phyloP scores from a whole-genome alignment of 495 filamentous ascomycete species.

The Xylaria sp. region DNA sequence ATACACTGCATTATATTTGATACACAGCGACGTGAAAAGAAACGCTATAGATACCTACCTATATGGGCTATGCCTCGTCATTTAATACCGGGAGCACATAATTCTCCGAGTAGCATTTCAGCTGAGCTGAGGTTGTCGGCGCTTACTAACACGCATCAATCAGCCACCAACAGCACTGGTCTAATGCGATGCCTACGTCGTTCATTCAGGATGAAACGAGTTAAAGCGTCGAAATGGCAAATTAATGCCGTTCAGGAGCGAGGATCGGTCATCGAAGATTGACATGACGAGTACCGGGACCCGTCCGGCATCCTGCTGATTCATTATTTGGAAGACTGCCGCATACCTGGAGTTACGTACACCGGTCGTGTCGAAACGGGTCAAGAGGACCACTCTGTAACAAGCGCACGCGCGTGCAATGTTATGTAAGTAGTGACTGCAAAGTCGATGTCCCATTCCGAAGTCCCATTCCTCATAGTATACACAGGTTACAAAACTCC shows the following conservation, averaged over 20 bases:
- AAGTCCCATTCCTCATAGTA: background rate
- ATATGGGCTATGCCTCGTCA: slow-evolving; percentile 9
- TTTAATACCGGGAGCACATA: slow-evolving; percentile 14
- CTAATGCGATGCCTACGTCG: slow-evolving; percentile 17
- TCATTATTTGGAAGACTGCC: slow-evolving; percentile 22
- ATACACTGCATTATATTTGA: slow-evolving; percentile 18
- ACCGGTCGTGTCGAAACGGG: background rate
- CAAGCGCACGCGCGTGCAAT: slow-evolving; percentile 8
- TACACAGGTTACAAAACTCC: background rate
- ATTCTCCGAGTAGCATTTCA: slow-evolving; percentile 31
- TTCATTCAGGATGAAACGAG: slow-evolving; percentile 6
- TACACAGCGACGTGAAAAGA: slow-evolving; percentile 6
- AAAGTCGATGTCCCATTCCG: background rate
- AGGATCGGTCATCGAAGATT: slow-evolving; percentile 16
- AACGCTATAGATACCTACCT: slow-evolving; percentile 6
- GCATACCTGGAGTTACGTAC: slow-evolving; percentile 1
- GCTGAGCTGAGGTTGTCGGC: slow-evolving; percentile 14
- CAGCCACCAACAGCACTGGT: slow-evolving; percentile 20
- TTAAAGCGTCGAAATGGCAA: background rate
- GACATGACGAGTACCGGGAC: background rate
- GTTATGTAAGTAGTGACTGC: slow-evolving; percentile 16
- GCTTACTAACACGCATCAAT: slow-evolving; percentile 15
- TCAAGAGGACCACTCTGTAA: slow-evolving; percentile 8
- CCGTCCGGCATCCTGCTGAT: slow-evolving; percentile 24
- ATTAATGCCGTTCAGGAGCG: background rate